phyloP scores from a whole-genome alignment of 441 rosid genomes.

The Mallotus japonicus region DNA sequence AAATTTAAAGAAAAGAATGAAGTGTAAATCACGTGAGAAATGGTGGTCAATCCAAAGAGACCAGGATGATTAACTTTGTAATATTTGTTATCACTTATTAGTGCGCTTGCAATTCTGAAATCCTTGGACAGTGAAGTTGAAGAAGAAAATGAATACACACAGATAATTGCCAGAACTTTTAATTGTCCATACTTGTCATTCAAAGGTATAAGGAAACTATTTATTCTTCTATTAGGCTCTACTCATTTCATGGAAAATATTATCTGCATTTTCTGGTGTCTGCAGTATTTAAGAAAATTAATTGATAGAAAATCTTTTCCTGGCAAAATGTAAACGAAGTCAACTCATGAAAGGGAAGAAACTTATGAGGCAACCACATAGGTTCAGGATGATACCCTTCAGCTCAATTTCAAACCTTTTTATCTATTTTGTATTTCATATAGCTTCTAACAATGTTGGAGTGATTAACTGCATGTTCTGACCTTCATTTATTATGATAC shows the following conservation, averaged over 20 bases:
- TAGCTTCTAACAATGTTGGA: neutral
- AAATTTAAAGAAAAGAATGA: constrained; percentile 41
- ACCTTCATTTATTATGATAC: neutral
- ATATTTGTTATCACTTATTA: constrained; percentile 68
- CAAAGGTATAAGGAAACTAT: constrained; percentile 44
- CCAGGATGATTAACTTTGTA: constrained; percentile 59
- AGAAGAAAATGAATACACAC: constrained; percentile 30
- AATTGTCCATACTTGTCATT: constrained; percentile 61
- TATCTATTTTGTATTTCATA: neutral
- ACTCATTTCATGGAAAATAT: neutral
- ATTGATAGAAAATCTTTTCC: too few species aligned
- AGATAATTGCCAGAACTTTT: constrained; percentile 44
- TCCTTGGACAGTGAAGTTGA: constrained; percentile 37
- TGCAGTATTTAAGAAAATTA: neutral
- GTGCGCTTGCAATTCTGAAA: constrained; percentile 56
- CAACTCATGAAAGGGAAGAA: neutral
- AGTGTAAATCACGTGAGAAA: constrained; percentile 37
- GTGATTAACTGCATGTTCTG: neutral
- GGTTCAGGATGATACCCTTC: neutral
- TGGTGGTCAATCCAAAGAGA: constrained; percentile 27
- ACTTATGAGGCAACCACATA: neutral
- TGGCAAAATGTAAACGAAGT: too few species aligned
- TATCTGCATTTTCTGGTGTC: neutral
- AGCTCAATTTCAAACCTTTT: neutral
- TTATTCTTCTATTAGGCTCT: constrained; percentile 4